phyloP scores from a whole-genome alignment of 176 grass and related monocot species.

The Paspalum notatum region DNA sequence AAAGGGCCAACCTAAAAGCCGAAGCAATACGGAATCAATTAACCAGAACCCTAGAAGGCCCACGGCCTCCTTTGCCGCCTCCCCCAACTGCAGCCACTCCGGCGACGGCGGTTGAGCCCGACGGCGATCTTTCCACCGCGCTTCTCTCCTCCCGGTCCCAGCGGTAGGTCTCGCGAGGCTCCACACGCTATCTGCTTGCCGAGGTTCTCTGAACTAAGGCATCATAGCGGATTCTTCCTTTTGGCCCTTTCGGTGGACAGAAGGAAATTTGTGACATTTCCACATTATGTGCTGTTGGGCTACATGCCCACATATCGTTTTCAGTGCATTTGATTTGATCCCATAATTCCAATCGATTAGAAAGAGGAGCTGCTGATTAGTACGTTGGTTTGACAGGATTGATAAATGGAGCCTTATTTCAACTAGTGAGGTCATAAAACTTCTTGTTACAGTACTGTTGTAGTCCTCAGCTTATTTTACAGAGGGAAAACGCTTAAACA shows the following conservation, averaged over 20 bases:
- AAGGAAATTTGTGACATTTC: background rate
- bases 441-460: conserved; percentile 24
- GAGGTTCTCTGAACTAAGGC: too few species aligned
- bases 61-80: background rate
- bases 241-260: too few species aligned
- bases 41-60: background rate
- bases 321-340: background rate
- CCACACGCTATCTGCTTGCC: too few species aligned
- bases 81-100: background rate
- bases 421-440: background rate
- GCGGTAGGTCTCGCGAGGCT: background rate
- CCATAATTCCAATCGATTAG: background rate
- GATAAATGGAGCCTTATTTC: background rate
- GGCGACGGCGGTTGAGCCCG: background rate
- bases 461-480: background rate
- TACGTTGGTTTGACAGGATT: background rate
- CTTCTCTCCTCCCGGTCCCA: background rate
- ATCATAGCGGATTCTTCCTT: too few species aligned
- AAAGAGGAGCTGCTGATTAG: background rate
- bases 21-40: background rate
- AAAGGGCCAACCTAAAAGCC: background rate
- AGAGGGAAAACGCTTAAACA: conserved; percentile 2
- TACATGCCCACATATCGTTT: background rate
- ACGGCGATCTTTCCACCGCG: background rate
- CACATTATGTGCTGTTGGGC: background rate